Evolutionary conservation across 176 grass and related monocot species (phyloP), one percentile per base, ranked within the genome.

Genomic region (Pontederia paniculata): DNA sequence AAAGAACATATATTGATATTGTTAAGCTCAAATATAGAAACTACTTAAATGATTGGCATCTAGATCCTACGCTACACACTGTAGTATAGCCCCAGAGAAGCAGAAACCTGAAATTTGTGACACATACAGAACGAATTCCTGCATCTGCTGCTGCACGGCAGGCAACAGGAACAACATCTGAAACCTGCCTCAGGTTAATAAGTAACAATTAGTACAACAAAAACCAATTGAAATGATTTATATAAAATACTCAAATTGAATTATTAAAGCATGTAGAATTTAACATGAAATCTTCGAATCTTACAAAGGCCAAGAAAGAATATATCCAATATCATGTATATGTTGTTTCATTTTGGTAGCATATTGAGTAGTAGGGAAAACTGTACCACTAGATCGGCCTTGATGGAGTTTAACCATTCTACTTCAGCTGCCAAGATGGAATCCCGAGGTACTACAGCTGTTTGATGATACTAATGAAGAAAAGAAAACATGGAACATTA

Each of bases 91-190:
- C 18, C 16, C 28, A 48, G 21, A 12, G 9, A 58, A 47, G 21
- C n/a, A 66, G 20, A 60, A 16, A 97, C 91, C 91, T 97, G 69
- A 97, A 97, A 76, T 97, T 97, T 1, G 86, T 90, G 55, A 90
- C 80, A 46, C 91, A 88, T n/a, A 97, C 77, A 43, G 86, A 97
- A 9, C 83, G 91, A 66, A 97, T 97, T 68, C 91, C 91, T 12
- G 83, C 86, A 60, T 97, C 77, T 71, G 91, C 83, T 17, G 86
- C 91, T 9, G 83, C 91, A 66, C 86, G 88, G 48, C 91, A 97
- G 17, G 74, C 91, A 11, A 97, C 86, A 5, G 91, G 91, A n/a
- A 97, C 86, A 20, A 90, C 91, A 82, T 97, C 91, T 2, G 86
- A 97, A 50, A 97, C 86, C 91, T 97, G 68, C 43, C 53, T 51